phyloP scores from a whole-genome alignment of 139 green algal genomes.

The Bryopsis sp. region DNA sequence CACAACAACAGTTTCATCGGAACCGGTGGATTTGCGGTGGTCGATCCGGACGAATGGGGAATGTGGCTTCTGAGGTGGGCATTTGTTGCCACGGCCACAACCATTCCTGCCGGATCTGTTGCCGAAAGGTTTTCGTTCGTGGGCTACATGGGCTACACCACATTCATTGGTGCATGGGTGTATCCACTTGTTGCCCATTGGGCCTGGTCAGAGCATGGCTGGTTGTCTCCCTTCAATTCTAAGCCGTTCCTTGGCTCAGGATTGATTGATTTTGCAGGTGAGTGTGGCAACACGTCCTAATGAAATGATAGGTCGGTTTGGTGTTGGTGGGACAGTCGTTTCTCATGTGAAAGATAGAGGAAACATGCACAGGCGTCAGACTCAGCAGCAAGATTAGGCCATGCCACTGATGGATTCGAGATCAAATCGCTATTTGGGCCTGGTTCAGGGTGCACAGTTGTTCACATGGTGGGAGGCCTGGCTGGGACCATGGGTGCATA shows the following conservation, averaged over 20 bases:
- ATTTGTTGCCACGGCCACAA: not conserved
- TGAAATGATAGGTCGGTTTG: too few species aligned
- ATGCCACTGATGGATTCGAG: too few species aligned
- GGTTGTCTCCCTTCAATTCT: constrained; percentile 37
- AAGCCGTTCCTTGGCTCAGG: constrained; percentile 39
- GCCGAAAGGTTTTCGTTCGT: constrained; percentile 35
- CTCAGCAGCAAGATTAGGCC: too few species aligned
- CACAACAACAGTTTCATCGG: constrained; percentile 34
- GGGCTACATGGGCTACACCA: constrained; percentile 30
- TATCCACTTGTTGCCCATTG: constrained; percentile 46
- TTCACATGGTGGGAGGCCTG: constrained; percentile 72
- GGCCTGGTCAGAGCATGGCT: constrained; percentile 44
- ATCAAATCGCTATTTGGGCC: too few species aligned
- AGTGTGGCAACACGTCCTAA: too few species aligned
- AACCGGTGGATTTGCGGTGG: constrained; percentile 31
- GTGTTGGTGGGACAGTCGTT: too few species aligned
- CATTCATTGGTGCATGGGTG: constrained; percentile 21
- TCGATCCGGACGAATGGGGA: not conserved
- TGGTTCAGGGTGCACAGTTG: constrained; percentile 49
- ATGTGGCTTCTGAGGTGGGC: not conserved
- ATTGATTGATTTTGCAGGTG: constrained; percentile 73
- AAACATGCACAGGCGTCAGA: too few species aligned
- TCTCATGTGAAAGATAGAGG: too few species aligned
- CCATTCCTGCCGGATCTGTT: constrained; percentile 11
- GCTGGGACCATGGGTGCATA: constrained; percentile 67